A percentile compares a stretch with the other conserved stretches of the same genome.
These are phyloP conservation scores for Apiospora malaysiana DNA, from an alignment of 2,329 filamentous ascomycete species.

Conservation along the genomic window DNA sequence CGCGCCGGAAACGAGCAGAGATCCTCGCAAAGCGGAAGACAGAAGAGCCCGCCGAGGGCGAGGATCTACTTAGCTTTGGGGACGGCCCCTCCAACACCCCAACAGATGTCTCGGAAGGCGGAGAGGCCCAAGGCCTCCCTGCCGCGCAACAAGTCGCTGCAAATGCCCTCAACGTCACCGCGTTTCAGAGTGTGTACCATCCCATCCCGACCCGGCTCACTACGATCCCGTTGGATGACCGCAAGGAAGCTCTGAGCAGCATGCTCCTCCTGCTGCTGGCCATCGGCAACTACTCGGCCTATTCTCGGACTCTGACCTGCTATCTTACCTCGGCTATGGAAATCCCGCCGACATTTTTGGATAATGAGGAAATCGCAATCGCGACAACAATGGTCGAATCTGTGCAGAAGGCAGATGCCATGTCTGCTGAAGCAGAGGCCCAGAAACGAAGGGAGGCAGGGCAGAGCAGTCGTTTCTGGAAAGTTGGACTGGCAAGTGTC, in stretches of 20 bases:
- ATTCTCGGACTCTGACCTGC: constrained; percentile 73
- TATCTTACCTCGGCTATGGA: constrained; percentile 71
- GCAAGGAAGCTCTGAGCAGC: constrained; percentile 70
- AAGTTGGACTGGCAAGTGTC: constrained; percentile 86
- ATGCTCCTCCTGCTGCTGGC: constrained; percentile 74
- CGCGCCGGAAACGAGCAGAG: constrained; percentile 52
- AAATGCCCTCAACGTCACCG: neutral
- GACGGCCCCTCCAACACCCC: constrained; percentile 29
- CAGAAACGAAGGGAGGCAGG: constrained; percentile 76
- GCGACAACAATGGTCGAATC: constrained; percentile 76
- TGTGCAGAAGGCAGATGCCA: constrained; percentile 58
- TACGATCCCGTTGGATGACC: constrained; percentile 62
- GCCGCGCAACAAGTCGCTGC: constrained; percentile 30
- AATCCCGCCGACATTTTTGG: constrained; percentile 66
- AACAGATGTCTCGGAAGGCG: neutral
- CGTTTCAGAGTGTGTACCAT: constrained; percentile 58
- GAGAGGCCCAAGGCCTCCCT: constrained; percentile 34
- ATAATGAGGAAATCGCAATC: constrained; percentile 75
- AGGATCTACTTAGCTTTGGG: constrained; percentile 51
- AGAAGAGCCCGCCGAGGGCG: constrained; percentile 43
- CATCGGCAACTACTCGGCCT: constrained; percentile 74
- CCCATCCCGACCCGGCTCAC: constrained; percentile 60
- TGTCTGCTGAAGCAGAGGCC: constrained; percentile 79
- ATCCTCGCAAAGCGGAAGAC: constrained; percentile 45
- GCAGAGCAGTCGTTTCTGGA: constrained; percentile 77